Conservation (phyloP, 202 grass and related monocot genomes). For the Dendrocalamus latiflorus region DNA sequence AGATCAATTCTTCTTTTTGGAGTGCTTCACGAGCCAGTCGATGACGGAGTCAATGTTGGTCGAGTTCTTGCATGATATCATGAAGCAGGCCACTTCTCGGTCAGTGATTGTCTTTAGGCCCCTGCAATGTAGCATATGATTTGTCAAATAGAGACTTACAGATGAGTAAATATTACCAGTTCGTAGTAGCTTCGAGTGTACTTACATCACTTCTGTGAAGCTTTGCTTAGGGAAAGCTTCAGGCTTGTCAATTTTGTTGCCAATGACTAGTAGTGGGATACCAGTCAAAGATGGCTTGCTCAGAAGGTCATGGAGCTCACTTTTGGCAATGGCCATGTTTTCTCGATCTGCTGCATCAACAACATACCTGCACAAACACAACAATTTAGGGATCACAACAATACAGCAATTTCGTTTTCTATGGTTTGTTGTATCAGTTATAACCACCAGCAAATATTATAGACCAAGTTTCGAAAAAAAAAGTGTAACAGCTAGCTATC, state of each 20-base stretch:
- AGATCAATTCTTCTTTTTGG: constrained; percentile 86
- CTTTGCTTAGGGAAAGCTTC: constrained; percentile 82
- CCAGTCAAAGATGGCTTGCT: constrained; percentile 81
- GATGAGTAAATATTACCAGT: background rate
- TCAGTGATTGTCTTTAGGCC: constrained; percentile 67
- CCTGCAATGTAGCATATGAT: constrained; percentile 38
- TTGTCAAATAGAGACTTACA: background rate
- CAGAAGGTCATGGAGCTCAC: constrained; percentile 92
- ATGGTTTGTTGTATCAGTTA: background rate
- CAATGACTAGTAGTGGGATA: constrained; percentile 85
- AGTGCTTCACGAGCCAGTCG: constrained; percentile 96
- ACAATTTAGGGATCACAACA: constrained; percentile 1
- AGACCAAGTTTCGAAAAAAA: background rate
- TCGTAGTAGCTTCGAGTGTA: background rate
- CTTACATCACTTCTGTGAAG: constrained; percentile 81
- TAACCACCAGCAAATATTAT: background rate
- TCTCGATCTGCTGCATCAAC: constrained; percentile 92
- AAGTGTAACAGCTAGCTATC: background rate
- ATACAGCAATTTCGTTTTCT: background rate
- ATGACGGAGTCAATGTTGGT: constrained; percentile 92
- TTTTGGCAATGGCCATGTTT: constrained; percentile 85
- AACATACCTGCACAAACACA: constrained; percentile 69
- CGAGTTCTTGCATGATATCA: constrained; percentile 99
- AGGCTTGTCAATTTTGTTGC: constrained; percentile 88
- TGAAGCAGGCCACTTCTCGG: constrained; percentile 83